Evolutionary conservation across 345 rosid species (phyloP).

Genomic region (Hypericum perforatum): DNA sequence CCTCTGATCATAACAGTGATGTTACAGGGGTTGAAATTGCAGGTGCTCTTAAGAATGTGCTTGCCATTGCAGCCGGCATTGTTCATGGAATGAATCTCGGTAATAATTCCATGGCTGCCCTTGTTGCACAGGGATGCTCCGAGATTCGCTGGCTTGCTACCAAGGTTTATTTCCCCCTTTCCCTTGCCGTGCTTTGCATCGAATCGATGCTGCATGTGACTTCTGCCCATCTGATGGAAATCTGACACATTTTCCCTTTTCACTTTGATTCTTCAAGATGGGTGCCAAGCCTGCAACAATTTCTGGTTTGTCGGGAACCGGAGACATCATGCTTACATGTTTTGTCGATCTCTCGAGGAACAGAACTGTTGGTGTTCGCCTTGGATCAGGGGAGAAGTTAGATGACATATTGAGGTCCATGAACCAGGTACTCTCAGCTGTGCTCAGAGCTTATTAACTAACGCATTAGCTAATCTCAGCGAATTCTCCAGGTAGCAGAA

Average conservation of each 20-base stretch:
- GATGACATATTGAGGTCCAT: constrained; percentile 69
- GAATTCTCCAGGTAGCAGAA: constrained; percentile 60
- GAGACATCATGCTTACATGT: constrained; percentile 94
- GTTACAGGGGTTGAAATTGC: constrained; percentile 96
- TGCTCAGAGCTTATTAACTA: not conserved
- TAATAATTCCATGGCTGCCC: constrained; percentile 96
- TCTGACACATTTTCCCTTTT: constrained; percentile 1
- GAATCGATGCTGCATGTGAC: not conserved
- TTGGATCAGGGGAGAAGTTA: constrained; percentile 88
- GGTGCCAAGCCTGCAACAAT: constrained; percentile 87
- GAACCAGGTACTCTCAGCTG: constrained; percentile 51
- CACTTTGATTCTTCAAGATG: constrained; percentile 41
- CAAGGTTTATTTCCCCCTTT: constrained; percentile 37
- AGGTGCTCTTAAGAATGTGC: constrained; percentile 89
- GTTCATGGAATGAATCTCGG: constrained; percentile 93
- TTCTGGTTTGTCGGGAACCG: constrained; percentile 88
- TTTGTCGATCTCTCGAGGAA: constrained; percentile 91
- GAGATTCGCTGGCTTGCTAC: constrained; percentile 95
- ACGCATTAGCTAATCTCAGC: constrained; percentile 6
- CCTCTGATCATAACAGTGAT: constrained; percentile 79
- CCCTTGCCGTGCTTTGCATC: not conserved
- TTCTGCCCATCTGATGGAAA: not conserved
- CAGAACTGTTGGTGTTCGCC: constrained; percentile 77
- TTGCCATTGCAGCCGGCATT: constrained; percentile 93
- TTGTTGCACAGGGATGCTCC: constrained; percentile 89